Base-by-base conservation (phyloP, 495 filamentous ascomycete genomes). In the Aspergillus sclerotiicarbonarius region DNA sequence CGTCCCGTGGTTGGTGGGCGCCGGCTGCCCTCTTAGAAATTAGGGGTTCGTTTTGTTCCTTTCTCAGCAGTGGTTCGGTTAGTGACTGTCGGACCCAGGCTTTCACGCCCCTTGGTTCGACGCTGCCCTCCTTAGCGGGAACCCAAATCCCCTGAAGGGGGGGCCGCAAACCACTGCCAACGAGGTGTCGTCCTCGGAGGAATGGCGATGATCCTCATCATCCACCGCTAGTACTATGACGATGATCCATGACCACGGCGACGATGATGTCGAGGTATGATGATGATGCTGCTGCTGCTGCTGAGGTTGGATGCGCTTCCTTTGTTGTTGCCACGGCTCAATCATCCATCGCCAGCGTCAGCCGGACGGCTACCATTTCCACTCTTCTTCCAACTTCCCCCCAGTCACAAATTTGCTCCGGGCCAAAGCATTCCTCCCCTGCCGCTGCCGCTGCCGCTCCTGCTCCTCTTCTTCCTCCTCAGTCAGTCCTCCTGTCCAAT, bases 141-240 rank as follows among this genome's bases (percentile, higher is more conserved):
- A 46, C 43, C 56, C 54, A 45, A 44, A 41, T 43, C 49, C 52
- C 45, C 51, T 44, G 25, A 50, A 39, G 51, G 55, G 60, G 51
- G 43, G 53, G 49, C 30, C 44, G 15, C 37, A 25, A 56, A 58
- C 52, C 29, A 59, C 43, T 33, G 56, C 62, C 59, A 57, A 62
- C 56, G 45, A 62, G 59, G 48, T 45, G 15, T 50, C 12, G 20
- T 18, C 30, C 16, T 57, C 57, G 51, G 58, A 54, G 57, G 49
- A 55, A 53, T 58, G 59, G 41, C 29, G 63, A 53, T 65, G 63
- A 65, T 65, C 63, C 59, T 65, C 63, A 62, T 65, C 63, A 62
- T 55, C 59, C 53, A 57, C 59, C 47, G 58, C 58, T 49, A 30
- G 21, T 47, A 29, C n/a, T 29, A 21, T 47, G 18, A 21, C 10